These are phyloP conservation scores for Aspergillus novoparasiticus DNA, from an alignment of 2,329 filamentous ascomycete species.

Conservation along the genomic window DNA sequence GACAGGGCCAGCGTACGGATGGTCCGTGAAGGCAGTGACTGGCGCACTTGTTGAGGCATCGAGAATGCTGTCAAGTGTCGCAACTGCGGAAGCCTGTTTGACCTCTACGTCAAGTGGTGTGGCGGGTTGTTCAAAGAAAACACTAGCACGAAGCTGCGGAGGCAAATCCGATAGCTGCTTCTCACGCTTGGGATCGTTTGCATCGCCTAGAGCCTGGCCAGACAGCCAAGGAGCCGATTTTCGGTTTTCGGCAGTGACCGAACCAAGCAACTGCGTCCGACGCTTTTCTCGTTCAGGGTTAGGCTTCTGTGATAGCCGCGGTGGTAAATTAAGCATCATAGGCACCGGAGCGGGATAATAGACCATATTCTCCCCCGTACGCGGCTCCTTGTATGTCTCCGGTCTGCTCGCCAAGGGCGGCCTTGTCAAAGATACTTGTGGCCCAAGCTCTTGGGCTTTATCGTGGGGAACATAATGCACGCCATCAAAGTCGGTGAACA, in stretches of 20 bases:
- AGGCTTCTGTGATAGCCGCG: conserved; percentile 76
- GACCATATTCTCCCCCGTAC: conserved; percentile 77
- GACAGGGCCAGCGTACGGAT: conserved; percentile 76
- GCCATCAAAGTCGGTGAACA: conserved; percentile 55
- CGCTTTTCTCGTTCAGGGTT: conserved; percentile 67
- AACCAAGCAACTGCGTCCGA: conserved; percentile 71
- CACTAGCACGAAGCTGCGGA: conserved; percentile 83
- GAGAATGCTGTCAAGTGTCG: conserved; percentile 86
- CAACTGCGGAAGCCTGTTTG: conserved; percentile 78
- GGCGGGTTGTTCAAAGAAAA: conserved; percentile 78
- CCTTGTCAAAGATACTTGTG: conserved; percentile 41
- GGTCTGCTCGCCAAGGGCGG: conserved; percentile 44
- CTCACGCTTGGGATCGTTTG: conserved; percentile 20
- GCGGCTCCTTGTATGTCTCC: conserved; percentile 42
- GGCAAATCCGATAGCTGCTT: conserved; percentile 62
- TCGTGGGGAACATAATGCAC: conserved; percentile 46
- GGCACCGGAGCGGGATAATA: conserved; percentile 96
- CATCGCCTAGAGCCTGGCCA: conserved; percentile 23
- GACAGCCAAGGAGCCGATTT: conserved; percentile 55
- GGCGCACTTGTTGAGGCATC: conserved; percentile 87
- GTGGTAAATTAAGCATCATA: conserved; percentile 87
- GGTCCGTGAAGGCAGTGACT: conserved; percentile 88
- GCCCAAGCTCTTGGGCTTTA: conserved; percentile 25
- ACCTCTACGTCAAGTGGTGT: conserved; percentile 58
- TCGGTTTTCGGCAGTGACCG: conserved; percentile 58